phyloP scores from a whole-genome alignment of 768 basidiomycete genomes.

The Calocybe cyanea region DNA sequence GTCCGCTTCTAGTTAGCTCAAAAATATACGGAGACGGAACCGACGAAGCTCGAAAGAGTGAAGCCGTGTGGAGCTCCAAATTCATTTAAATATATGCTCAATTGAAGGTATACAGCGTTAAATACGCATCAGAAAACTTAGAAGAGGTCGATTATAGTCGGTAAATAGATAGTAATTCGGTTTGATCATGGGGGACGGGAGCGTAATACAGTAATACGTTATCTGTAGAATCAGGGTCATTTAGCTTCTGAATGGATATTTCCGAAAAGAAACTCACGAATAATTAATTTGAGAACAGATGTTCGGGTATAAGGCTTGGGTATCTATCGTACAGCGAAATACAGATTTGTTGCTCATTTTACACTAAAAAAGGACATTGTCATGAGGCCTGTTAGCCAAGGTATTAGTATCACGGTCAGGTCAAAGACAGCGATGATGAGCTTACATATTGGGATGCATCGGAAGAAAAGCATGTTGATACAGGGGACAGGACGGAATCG shows the following conservation, averaged over 20 bases:
- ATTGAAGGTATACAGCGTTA: constrained; percentile 1
- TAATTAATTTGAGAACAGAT: constrained; percentile 11
- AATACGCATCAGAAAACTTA: no score
- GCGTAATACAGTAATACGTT: constrained; percentile 11
- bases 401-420: not conserved
- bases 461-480: constrained; percentile 24
- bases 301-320: constrained; percentile 3
- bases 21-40: constrained; percentile 44
- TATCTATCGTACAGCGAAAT: constrained; percentile 17
- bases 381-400: constrained; percentile 9
- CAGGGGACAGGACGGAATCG: constrained; percentile 16
- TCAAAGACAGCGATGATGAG: constrained; percentile 5
- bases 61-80: constrained; percentile 51
- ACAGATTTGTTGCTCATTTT: constrained; percentile 8
- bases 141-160: not conserved
- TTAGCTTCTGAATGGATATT: constrained; percentile 13
- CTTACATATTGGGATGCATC: constrained; percentile 32
- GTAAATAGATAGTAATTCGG: constrained; percentile 11
- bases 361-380: constrained; percentile 1
- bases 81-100: constrained; percentile 29
- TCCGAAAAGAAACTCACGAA: constrained; percentile 14
- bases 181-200: not conserved
- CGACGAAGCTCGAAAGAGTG: constrained; percentile 46
- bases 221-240: constrained; percentile 16
- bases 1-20: constrained; percentile 38